These are phyloP conservation scores for Suhomyces prunicola DNA, from an alignment of 805 yeast species.

Conservation along the genomic window DNA sequence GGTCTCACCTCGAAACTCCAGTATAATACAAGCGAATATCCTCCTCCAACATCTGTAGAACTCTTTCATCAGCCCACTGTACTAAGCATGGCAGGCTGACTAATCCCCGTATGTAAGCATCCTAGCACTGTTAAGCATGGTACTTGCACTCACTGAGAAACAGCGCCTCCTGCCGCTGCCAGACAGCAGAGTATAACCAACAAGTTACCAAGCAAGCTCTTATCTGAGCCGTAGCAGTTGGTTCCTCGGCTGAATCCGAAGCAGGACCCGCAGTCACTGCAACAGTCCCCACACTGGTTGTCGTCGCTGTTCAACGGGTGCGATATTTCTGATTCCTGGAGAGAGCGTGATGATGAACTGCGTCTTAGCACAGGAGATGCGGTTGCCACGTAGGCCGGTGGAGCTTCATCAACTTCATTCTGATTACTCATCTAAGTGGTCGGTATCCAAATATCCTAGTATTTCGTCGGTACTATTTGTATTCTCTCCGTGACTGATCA, in stretches of 20 bases:
- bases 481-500: not conserved
- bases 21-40: not conserved
- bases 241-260: conserved; percentile 9
- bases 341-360: conserved; percentile 5
- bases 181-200: conserved; percentile 5
- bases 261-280: conserved; percentile 11
- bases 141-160: not conserved
- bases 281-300: conserved; percentile 13
- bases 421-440: not conserved
- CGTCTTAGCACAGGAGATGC: conserved; percentile 5
- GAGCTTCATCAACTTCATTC: not conserved
- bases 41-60: not conserved
- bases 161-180: not conserved
- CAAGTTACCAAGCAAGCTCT: conserved; percentile 4
- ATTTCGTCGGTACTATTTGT: not conserved
- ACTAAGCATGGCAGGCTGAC: not conserved
- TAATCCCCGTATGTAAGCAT: not conserved
- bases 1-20: not conserved
- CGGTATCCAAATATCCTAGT: not conserved
- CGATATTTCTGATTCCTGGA: conserved; percentile 13
- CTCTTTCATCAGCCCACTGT: not conserved
- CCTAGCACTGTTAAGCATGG: not conserved
- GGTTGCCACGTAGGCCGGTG: conserved; percentile 9
- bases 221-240: conserved; percentile 10
- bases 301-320: conserved; percentile 6